Evolutionary conservation across 2,329 filamentous ascomycete species (phyloP).

Genomic region (Talaromyces amestolkiae): DNA sequence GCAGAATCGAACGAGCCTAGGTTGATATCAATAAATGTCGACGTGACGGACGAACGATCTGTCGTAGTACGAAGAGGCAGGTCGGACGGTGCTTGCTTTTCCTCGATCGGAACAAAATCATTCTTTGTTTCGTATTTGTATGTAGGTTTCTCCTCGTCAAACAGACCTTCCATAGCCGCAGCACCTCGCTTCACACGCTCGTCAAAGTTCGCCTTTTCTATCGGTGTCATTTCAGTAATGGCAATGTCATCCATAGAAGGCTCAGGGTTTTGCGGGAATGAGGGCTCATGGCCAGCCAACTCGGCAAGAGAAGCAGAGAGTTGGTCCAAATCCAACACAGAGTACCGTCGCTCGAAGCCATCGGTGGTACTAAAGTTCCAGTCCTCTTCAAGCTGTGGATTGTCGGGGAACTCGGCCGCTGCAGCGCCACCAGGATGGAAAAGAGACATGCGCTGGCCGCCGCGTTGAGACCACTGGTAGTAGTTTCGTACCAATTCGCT

Average conservation of each 20-base stretch:
- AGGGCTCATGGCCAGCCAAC: constrained; percentile 37
- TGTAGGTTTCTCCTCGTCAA: constrained; percentile 54
- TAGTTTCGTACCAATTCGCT: constrained; percentile 49
- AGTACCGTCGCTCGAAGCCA: constrained; percentile 56
- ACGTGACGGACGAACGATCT: constrained; percentile 48
- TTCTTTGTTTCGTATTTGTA: constrained; percentile 59
- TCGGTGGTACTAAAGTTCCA: constrained; percentile 67
- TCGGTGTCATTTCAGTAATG: constrained; percentile 38
- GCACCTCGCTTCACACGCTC: constrained; percentile 58
- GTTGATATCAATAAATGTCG: constrained; percentile 56
- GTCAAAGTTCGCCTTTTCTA: constrained; percentile 55
- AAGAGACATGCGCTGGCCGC: constrained; percentile 54
- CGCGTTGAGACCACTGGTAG: constrained; percentile 49
- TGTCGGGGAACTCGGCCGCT: constrained; percentile 52
- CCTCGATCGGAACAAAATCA: constrained; percentile 46
- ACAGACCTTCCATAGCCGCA: constrained; percentile 56
- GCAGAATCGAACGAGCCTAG: constrained; percentile 52
- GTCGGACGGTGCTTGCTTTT: constrained; percentile 50
- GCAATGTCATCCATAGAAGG: constrained; percentile 29
- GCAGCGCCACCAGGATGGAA: constrained; percentile 60
- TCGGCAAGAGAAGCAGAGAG: constrained; percentile 48
- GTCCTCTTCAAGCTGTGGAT: constrained; percentile 48
- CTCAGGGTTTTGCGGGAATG: constrained; percentile 28
- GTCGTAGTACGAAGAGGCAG: constrained; percentile 51
- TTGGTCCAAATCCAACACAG: constrained; percentile 47